Evolutionary conservation across 2,329 filamentous ascomycete genomes (phyloP).

Genomic region (Pezicula radicicola): DNA sequence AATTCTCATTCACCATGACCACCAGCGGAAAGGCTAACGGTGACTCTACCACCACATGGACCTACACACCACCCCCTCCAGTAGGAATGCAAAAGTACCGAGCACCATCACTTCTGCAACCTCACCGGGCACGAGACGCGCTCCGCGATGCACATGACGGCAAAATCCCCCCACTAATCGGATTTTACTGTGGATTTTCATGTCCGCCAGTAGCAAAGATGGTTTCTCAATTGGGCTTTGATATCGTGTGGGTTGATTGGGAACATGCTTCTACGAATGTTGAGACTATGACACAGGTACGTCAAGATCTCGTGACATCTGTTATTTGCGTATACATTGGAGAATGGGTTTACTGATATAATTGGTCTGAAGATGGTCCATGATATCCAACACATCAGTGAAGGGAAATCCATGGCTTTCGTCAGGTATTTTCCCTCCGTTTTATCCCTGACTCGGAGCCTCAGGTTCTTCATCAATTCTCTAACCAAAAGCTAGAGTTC

Average conservation of each 20-base stretch:
- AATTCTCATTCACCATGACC: too few relatives aligned
- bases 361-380: slow-evolving; percentile 36
- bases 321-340: neutral
- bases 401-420: slow-evolving; percentile 41
- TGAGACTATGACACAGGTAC: slow-evolving; percentile 45
- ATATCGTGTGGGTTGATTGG: slow-evolving; percentile 45
- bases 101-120: slow-evolving; percentile 43
- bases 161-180: slow-evolving; percentile 41
- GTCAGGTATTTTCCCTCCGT: slow-evolving; percentile 34
- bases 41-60: neutral
- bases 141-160: slow-evolving; percentile 43
- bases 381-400: slow-evolving; percentile 42
- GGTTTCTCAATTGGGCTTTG: slow-evolving; percentile 39
- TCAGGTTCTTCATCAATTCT: neutral
- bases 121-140: slow-evolving; percentile 40
- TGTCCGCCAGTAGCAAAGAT: slow-evolving; percentile 37
- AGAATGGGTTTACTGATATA: neutral
- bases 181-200: slow-evolving; percentile 38
- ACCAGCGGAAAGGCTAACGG: neutral
- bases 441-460: neutral
- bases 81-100: slow-evolving; percentile 39
- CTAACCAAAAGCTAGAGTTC: slow-evolving; percentile 26
- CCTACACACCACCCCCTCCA: neutral
- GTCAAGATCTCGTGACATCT: neutral
- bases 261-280: slow-evolving; percentile 43